Evolutionary conservation across 768 basidiomycete genomes (phyloP), one percentile per base, ranked within the genome.

Genomic region (Mycena vulgaris): DNA sequence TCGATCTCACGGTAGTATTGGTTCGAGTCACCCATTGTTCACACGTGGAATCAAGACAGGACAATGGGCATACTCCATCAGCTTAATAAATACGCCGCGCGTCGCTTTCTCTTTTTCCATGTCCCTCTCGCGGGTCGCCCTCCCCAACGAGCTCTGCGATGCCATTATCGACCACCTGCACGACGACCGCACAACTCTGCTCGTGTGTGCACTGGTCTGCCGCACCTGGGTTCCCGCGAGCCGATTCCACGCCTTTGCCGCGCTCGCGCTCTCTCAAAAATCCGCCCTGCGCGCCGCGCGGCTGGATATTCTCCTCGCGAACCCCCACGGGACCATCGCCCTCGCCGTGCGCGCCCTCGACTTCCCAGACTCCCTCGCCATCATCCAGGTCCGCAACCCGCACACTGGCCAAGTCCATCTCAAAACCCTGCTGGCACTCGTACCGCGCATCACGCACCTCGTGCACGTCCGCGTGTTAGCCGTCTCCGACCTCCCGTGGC

Each of bases 141-240:
- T 81, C 16, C 80, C 80, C 19, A 63, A 67, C 31, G 80, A 81
- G 71, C 73, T 81, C 56, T 71, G 73, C 48, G 80, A 81, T 73
- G 75, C 72, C 53, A 75, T 82, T 45, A 71, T 82, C 69, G 80
- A 82, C 73, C 77, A 74, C 60, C 77, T 82, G 35, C 74, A 82
- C 72, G 68, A 76, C 33, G 77, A 82, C 47, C 63, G 63, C 19
- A 48, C 33, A 2, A 33, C 78, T 17, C 74, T 82, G 30, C 58
- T 56, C 27, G 69, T 70, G 2, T 78, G 77, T 55, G 72, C 73
- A 8, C 70, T 78, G 33, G 72, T 76, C 21, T 78, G 75, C 49
- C 76, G 76, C 3, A 45, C 72, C 14, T 80, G 77, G 78, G 71
- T 76, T 19, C 77, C 77, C 5, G 72, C 79, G 3, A 69, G 77